Base-by-base conservation (phyloP, 176 grass and related monocot species). In the Triticum monococcum region DNA sequence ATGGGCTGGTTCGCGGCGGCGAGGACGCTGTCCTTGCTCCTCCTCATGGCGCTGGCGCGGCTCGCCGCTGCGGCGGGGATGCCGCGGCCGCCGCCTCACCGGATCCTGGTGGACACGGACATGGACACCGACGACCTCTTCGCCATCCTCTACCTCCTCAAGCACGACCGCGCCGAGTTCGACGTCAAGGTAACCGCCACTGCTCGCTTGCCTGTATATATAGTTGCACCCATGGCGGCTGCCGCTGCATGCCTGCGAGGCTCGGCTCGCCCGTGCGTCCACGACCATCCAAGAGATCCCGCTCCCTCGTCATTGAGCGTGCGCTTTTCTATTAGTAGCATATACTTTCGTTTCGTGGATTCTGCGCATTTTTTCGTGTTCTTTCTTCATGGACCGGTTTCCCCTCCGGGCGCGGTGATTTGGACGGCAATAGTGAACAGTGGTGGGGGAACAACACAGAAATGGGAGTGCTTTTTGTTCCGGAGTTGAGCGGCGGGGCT, bases 71-170 rank as follows among this genome's bases (percentile, higher is more conserved):
- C n/a, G 41, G 45, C 18, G 12, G n/a, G 10, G 10, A 12, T 11
- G 43, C 43, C 3, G 0, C 12, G 17, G 80, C 7, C 32, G 66
- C 22, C 46, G 54, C 77, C 85, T 37, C 81, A 63, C 18, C 66
- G 84, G 81, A 90, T 95, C 74, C 90, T 90, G 23, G 23, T 95
- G 14, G 93, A 92, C 57, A 95, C 93, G 1, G 93, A 95, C 65
- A 77, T 95, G 17, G 93, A 92, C 46, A 92, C 93, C 4, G 93
- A 95, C 50, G 93, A 95, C 35, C 41, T 88, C 22, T 90, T 92
- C 26, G 93, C 90, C 12, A 81, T 95, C 30, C 80, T 95, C 57
- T 95, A 95, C 72, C 68, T 95, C 41, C 78, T 95, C 66, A 95
- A 95, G 82, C 93, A 90, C 16, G 85, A 92, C 79, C 93, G 74